Percentiles rank a stretch among this genome's conserved stretches.
Conservation (phyloP, 768 basidiomycete genomes). For the Phanerodontia chrysosporium region DNA sequence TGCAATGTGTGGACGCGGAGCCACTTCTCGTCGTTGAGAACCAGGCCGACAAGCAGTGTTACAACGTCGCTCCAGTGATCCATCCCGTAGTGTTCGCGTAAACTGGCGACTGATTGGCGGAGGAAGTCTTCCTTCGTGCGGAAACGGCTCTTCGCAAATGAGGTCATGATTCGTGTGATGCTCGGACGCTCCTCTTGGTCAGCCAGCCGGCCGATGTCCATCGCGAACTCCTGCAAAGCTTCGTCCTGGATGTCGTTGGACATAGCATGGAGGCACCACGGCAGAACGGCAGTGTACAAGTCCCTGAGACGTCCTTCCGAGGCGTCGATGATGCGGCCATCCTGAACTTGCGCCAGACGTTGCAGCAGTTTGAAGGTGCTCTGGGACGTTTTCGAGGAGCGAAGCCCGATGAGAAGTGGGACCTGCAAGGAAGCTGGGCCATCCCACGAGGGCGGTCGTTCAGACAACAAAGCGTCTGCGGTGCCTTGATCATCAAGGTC, state of each 20-base stretch:
- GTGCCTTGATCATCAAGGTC: conserved; percentile 68
- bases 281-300: conserved; percentile 76
- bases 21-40: conserved; percentile 81
- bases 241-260: conserved; percentile 54
- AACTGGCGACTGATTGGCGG: conserved; percentile 78
- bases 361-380: conserved; percentile 68
- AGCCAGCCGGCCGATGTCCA: conserved; percentile 69
- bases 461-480: conserved; percentile 62
- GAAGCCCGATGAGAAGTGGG: conserved; percentile 68
- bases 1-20: conserved; percentile 80
- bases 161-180: conserved; percentile 84
- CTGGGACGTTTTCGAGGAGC: conserved; percentile 67
- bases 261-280: conserved; percentile 86
- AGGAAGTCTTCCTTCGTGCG: conserved; percentile 92
- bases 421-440: conserved; percentile 63
- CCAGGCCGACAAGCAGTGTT: conserved; percentile 80
- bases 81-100: conserved; percentile 79
- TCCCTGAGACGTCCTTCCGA: conserved; percentile 73
- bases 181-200: conserved; percentile 68
- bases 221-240: conserved; percentile 63
- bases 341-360: conserved; percentile 54
- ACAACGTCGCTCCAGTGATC: conserved; percentile 79
- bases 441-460: conserved; percentile 70
- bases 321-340: conserved; percentile 65
- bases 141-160: conserved; percentile 84